Percentiles rank a stretch among this genome's conserved stretches.
These are phyloP conservation scores for Blastomyces parvus DNA, from an alignment of 2,329 filamentous ascomycete genomes.

Conservation along the genomic window DNA sequence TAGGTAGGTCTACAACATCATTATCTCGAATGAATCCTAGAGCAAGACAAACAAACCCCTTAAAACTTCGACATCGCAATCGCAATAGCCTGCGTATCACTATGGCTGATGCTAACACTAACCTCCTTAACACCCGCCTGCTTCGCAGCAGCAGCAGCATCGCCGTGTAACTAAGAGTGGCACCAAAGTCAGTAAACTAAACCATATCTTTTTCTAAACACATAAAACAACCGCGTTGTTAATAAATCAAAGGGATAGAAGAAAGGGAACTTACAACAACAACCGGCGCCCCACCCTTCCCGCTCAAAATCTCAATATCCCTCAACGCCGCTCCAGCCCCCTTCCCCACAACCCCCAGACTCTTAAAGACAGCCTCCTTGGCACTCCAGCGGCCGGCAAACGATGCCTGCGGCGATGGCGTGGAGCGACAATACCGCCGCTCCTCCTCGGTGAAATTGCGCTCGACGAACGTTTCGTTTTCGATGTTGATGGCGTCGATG, in stretches of 20 bases:
- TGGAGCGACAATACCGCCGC: conserved; percentile 74
- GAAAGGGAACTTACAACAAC: conserved; percentile 60
- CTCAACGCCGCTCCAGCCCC: conserved; percentile 82
- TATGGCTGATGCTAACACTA: conserved; percentile 91
- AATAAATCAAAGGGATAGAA: conserved; percentile 15
- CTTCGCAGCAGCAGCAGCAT: conserved; percentile 73
- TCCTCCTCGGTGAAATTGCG: conserved; percentile 86
- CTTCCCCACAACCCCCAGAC: conserved; percentile 73
- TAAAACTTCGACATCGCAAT: conserved; percentile 78
- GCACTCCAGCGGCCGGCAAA: conserved; percentile 95
- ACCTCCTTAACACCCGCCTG: conserved; percentile 80
- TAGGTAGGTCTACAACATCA: not conserved
- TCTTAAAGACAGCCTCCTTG: conserved; percentile 98
- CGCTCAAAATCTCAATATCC: conserved; percentile 85
- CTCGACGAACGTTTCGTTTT: conserved; percentile 87
- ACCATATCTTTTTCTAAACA: not conserved
- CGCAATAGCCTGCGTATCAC: conserved; percentile 85
- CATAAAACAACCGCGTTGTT: not conserved
- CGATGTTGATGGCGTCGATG: conserved; percentile 76
- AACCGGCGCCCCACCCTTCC: conserved; percentile 69
- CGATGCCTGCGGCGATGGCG: conserved; percentile 71
- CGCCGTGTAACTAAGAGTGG: conserved; percentile 64
- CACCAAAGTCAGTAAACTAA: conserved; percentile 4
- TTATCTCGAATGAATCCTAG: not conserved
- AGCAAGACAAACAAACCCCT: not conserved